These are phyloP conservation scores for Myriosclerotinia curreyana DNA, from an alignment of 2,329 filamentous ascomycete species.

Conservation along the genomic window DNA sequence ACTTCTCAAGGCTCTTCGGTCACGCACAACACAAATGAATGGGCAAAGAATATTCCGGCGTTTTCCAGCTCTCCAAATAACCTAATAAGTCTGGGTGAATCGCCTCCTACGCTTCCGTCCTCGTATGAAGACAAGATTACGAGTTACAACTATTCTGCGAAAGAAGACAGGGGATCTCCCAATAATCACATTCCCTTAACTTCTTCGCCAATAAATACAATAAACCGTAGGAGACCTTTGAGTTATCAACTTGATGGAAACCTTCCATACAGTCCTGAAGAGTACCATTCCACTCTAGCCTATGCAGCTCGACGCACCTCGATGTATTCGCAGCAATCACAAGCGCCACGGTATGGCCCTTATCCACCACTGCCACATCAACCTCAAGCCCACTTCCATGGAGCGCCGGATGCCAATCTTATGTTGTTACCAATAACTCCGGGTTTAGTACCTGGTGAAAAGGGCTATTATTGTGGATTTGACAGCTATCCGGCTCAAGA, in stretches of 20 bases:
- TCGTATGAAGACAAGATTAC: constrained; percentile 38
- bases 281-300: constrained; percentile 47
- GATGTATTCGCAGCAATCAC: constrained; percentile 50
- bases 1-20: constrained; percentile 31
- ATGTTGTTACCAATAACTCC: constrained; percentile 49
- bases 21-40: constrained; percentile 42
- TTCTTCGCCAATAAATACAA: constrained; percentile 40
- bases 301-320: constrained; percentile 48
- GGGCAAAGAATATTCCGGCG: constrained; percentile 45
- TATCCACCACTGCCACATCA: constrained; percentile 71
- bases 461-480: constrained; percentile 77
- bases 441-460: constrained; percentile 60
- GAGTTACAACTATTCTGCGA: constrained; percentile 35
- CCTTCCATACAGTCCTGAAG: constrained; percentile 43
- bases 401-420: constrained; percentile 68
- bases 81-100: constrained; percentile 45
- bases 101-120: constrained; percentile 42
- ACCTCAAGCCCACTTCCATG: constrained; percentile 74
- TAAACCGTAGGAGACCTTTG: constrained; percentile 46
- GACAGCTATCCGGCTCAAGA: constrained; percentile 58
- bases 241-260: constrained; percentile 49
- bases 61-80: constrained; percentile 44
- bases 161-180: constrained; percentile 35
- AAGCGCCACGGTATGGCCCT: constrained; percentile 43
- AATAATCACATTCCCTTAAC: constrained; percentile 34